These are phyloP conservation scores for Claviceps sp. DNA, from an alignment of 2,329 filamentous ascomycete species.

Conservation along the genomic window DNA sequence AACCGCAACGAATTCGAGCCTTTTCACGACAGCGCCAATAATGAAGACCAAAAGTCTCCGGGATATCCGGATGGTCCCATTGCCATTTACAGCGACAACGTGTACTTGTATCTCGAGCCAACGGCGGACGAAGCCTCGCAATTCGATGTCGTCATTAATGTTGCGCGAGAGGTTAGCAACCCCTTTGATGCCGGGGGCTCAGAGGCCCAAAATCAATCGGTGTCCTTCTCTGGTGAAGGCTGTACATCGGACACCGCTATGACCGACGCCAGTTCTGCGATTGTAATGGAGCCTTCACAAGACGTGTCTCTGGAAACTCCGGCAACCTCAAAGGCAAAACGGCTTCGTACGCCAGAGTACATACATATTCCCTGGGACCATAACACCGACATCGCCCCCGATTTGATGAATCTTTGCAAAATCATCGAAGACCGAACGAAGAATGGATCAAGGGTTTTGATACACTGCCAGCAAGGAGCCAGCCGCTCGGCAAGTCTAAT, in stretches of 20 bases:
- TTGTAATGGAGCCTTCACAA: slow-evolving; percentile 40
- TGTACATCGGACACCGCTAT: slow-evolving; percentile 39
- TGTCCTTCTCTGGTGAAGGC: slow-evolving; percentile 26
- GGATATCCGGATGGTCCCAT: slow-evolving; percentile 74
- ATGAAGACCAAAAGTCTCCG: slow-evolving; percentile 68
- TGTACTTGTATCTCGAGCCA: slow-evolving; percentile 70
- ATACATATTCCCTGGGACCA: slow-evolving; percentile 83
- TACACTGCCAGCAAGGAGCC: slow-evolving; percentile 79
- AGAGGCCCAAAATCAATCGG: slow-evolving; percentile 13
- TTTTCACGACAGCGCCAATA: slow-evolving; percentile 54
- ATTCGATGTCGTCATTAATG: slow-evolving; percentile 77
- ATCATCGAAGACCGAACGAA: slow-evolving; percentile 59
- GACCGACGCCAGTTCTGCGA: slow-evolving; percentile 44
- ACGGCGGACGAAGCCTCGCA: slow-evolving; percentile 61
- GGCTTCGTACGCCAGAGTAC: slow-evolving; percentile 55
- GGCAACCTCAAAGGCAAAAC: slow-evolving; percentile 39
- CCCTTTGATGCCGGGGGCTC: slow-evolving; percentile 41
- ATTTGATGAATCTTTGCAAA: slow-evolving; percentile 63
- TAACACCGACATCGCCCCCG: slow-evolving; percentile 71
- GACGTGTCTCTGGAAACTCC: slow-evolving; percentile 31
- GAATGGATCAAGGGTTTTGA: slow-evolving; percentile 63
- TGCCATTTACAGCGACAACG: slow-evolving; percentile 64
- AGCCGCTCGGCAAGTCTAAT: slow-evolving; percentile 77
- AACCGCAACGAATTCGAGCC: slow-evolving; percentile 41
- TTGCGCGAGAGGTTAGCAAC: slow-evolving; percentile 69